Evolutionary conservation across 2,329 filamentous ascomycete species (phyloP).

Genomic region (Hymenoscyphus repandus): DNA sequence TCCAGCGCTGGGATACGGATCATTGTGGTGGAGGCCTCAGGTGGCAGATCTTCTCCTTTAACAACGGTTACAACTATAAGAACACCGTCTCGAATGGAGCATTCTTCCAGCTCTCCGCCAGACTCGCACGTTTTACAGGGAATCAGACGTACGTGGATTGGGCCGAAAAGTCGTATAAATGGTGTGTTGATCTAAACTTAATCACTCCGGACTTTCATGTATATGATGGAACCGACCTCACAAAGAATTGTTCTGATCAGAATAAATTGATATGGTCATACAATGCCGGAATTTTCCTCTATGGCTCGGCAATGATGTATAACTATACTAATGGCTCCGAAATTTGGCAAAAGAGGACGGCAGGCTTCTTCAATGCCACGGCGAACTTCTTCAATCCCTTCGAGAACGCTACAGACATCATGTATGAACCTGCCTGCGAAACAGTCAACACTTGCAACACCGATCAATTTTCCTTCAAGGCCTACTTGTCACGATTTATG

Average conservation of each 20-base stretch:
- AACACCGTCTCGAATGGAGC: slow-evolving; percentile 76
- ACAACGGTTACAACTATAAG: slow-evolving; percentile 78
- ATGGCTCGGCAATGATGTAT: slow-evolving; percentile 59
- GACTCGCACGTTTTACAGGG: slow-evolving; percentile 64
- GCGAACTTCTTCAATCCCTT: slow-evolving; percentile 48
- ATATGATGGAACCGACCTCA: slow-evolving; percentile 56
- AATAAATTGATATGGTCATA: slow-evolving; percentile 59
- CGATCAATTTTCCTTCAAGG: slow-evolving; percentile 66
- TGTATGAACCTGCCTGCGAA: slow-evolving; percentile 66
- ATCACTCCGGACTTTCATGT: slow-evolving; percentile 51
- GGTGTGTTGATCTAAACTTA: slow-evolving; percentile 52
- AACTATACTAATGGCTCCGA: slow-evolving; percentile 49
- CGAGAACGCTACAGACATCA: slow-evolving; percentile 50
- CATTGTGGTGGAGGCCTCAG: slow-evolving; percentile 67
- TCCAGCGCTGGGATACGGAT: slow-evolving; percentile 62
- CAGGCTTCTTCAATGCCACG: slow-evolving; percentile 46
- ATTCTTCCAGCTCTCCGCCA: slow-evolving; percentile 77
- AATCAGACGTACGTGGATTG: slow-evolving; percentile 62
- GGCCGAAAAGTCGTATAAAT: slow-evolving; percentile 63
- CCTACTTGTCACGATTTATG: slow-evolving; percentile 60
- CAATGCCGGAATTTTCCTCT: slow-evolving; percentile 59
- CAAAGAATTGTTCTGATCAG: slow-evolving; percentile 44
- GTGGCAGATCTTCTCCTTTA: slow-evolving; percentile 77
- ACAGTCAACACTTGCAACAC: slow-evolving; percentile 48
- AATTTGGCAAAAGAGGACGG: slow-evolving; percentile 49